These are phyloP conservation scores for Plasmodium knowlesi DNA, from an alignment of 169 alveolate species.

Conservation along the genomic window DNA sequence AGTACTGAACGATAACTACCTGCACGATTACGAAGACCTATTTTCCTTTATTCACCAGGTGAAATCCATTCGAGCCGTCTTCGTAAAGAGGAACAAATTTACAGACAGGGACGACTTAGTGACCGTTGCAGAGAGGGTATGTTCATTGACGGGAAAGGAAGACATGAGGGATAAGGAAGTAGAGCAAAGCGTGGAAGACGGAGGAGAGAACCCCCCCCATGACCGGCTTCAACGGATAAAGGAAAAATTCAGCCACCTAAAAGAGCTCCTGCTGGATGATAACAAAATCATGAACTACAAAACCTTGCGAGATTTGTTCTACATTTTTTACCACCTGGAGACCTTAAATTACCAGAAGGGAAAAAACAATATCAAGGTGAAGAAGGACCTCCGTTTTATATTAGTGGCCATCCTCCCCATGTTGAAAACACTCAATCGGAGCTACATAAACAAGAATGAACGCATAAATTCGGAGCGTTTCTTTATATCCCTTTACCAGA, in stretches of 20 bases:
- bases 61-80: conserved; percentile 28
- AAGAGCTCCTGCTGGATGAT: conserved; percentile 59
- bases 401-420: conserved; percentile 58
- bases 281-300: conserved; percentile 45
- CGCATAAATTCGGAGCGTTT: conserved; percentile 68
- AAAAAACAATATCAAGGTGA: conserved; percentile 8
- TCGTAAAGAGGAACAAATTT: conserved; percentile 46
- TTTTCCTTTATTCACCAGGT: conserved; percentile 20
- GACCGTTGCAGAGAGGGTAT: conserved; percentile 17
- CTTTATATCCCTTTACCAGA: conserved; percentile 56
- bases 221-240: conserved; percentile 33
- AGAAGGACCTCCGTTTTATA: conserved; percentile 49
- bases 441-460: conserved; percentile 42
- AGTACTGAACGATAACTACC: conserved; percentile 62
- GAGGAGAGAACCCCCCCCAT: background rate
- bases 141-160: background rate
- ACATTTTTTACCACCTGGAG: conserved; percentile 52
- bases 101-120: conserved; percentile 28
- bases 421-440: conserved; percentile 39
- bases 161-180: background rate
- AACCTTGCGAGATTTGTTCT: conserved; percentile 65
- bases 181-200: background rate
- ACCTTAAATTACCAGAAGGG: conserved; percentile 46
- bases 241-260: conserved; percentile 39
- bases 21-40: conserved; percentile 61